Evolutionary conservation across 2,329 filamentous ascomycete genomes (phyloP), one percentile per base, ranked within the genome.

Genomic region (Phaeophleospora eucalypticola): DNA sequence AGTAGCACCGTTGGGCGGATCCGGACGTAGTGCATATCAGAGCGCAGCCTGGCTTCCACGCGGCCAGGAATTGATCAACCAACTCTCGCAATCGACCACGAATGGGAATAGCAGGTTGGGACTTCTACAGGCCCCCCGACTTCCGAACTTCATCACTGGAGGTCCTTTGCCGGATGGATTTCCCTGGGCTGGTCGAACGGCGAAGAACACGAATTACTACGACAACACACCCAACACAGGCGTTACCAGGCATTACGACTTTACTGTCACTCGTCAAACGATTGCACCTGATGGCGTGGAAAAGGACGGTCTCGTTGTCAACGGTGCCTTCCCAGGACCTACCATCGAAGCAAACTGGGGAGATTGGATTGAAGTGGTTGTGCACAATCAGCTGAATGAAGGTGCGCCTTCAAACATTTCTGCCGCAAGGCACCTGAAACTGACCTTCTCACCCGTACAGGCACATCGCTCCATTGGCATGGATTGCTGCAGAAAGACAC

Each of bases 391-490:
- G 12, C 56, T 71, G 33, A 17, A 52, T 20, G 68, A 71, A 48
- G 69, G 69, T 1, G 79, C 68, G 24, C 12, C n/a, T n/a, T n/a
- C n/a, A n/a, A n/a, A n/a, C n/a, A n/a, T n/a, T 1, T 72, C 74
- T 2, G 74, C 17, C 4, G 27, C n/a, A 32, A 32, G 27, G n/a
- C 8, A 32, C 8, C 8, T n/a, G 27, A n/a, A 32, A n/a, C 27
- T n/a, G 27, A 32, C 27, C 27, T 32, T 32, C 27, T 32, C 27
- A n/a, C 27, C 27, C n/a, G 50, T 21, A 68, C 71, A 46, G 68
- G 69, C 2, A 79, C 68, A 1, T 73, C 75, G 1, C 74, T 77
- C 68, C 72, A 80, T 16, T 73, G 74, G 74, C 75, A 77, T 47
- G 75, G 74, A 6, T 52, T 77, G 3, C 64, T 68, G 21, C 72